Base-by-base conservation (phyloP, 805 yeast genomes). In the Wickerhamiella spandovensis region DNA sequence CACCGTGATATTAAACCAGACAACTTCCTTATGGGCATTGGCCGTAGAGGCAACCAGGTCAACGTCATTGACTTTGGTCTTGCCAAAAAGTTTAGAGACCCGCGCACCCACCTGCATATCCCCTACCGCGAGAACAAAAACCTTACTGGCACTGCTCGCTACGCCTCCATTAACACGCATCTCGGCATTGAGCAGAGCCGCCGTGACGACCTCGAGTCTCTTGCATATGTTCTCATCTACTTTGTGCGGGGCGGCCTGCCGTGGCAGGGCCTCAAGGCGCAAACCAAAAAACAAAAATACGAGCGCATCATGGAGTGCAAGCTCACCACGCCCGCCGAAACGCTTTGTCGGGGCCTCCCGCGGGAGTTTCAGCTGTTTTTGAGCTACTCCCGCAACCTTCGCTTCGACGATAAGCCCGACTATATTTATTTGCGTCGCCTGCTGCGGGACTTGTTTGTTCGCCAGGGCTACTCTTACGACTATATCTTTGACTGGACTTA, bases 231-330 rank as follows among this genome's bases (percentile, higher is more conserved):
- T 49, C 74, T 92, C 60, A 85, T 90, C 59, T 90, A 90, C 69
- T 92, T 90, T 65, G 84, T 95, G 67, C 79, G 95, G 52, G 97
- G 98, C 43, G 84, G 95, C 17, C 77, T 90, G 61, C 98, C 98
- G 49, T 90, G 98, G 98, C 98, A 90, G 70, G 98, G 98, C 3
- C 76, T 90, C 62, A 88, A 88, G 69, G 98, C 97, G 39, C 92
- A 90, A 23, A 87, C 96, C 15, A 90, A 90, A 71, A 85, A 95
- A 71, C 97, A 90, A 67, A 90, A 92, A 69, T 90, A 90, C 68
- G 97, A 90, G 70, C 78, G 96, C 54, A 92, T 90, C 60, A 81
- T 90, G 81, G 97, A 90, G 66, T 86, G 85, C 73, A 90, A 90
- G 68, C 79, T 89, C 79, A 79, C 94, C 47, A 86, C 95, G 8